Evolutionary conservation across 2,329 filamentous ascomycete species (phyloP).

Genomic region (Diaporthe citrichinensis): DNA sequence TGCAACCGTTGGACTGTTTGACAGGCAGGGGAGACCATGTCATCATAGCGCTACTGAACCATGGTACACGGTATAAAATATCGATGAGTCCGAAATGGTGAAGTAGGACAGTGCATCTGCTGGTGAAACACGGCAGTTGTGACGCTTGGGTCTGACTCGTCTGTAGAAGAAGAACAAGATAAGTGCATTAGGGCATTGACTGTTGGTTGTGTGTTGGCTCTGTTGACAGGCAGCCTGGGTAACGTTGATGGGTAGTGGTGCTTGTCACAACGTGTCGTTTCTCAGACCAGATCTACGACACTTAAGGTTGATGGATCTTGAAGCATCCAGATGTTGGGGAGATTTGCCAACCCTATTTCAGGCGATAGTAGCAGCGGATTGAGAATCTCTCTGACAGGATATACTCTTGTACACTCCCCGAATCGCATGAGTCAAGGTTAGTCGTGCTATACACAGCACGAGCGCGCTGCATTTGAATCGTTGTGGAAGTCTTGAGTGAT

Average conservation of each 20-base stretch:
- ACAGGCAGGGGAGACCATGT: conserved; percentile 3
- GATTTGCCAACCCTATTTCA: not conserved
- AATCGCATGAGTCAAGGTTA: not conserved
- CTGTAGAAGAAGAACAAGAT: not conserved
- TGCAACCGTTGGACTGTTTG: not conserved
- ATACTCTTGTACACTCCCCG: not conserved
- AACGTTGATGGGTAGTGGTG: not conserved
- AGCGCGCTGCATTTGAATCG: not conserved
- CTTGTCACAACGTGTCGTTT: too few species aligned
- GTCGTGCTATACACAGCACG: not conserved
- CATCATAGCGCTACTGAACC: not conserved
- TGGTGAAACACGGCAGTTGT: conserved; percentile 17
- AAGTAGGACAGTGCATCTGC: not conserved
- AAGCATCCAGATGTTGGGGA: conserved; percentile 7
- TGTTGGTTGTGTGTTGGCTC: not conserved
- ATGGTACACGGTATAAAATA: not conserved
- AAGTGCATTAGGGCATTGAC: not conserved
- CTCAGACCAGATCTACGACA: not conserved
- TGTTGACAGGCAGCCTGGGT: not conserved
- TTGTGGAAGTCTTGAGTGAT: not conserved
- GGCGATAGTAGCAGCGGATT: not conserved
- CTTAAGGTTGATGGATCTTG: not conserved
- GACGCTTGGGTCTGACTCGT: not conserved
- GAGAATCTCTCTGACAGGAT: not conserved
- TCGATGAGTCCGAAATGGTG: not conserved